A percentile compares a stretch with the other conserved stretches of the same genome.
Evolutionary conservation across 306 rosid genomes (phyloP).

Genomic region (Vigna mungo): DNA sequence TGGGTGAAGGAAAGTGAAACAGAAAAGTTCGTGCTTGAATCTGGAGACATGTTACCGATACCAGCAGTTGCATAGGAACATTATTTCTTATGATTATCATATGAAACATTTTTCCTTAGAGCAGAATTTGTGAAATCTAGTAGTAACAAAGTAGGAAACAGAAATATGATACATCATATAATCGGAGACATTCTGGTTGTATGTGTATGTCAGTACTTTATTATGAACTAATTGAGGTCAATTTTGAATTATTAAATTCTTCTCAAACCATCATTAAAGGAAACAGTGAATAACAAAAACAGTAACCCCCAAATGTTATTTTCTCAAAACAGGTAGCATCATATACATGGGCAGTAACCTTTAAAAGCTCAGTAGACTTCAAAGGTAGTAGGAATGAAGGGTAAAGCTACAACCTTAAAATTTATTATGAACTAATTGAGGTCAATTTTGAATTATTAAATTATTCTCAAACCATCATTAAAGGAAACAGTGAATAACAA

Average conservation of each 20-base stretch:
- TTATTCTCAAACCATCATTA: too few relatives aligned
- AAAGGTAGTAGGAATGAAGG: too few relatives aligned
- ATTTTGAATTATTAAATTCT: constrained; percentile 17
- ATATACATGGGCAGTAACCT: too few relatives aligned
- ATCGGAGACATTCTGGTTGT: background rate
- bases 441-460: too few relatives aligned
- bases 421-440: too few relatives aligned
- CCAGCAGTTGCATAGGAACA: background rate
- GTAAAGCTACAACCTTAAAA: too few relatives aligned
- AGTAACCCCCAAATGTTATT: background rate
- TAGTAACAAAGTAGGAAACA: background rate
- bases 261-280: constrained; percentile 4
- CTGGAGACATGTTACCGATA: too few relatives aligned
- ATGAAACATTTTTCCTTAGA: constrained; percentile 6
- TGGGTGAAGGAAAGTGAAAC: too few relatives aligned
- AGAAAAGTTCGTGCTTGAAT: too few relatives aligned
- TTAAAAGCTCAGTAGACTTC: too few relatives aligned
- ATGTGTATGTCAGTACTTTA: constrained; percentile 1
- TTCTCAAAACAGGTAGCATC: background rate
- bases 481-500: too few relatives aligned
- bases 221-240: constrained; percentile 9
- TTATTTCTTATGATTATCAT: constrained; percentile 11
- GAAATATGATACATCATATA: constrained; percentile 6
- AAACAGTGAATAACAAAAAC: constrained; percentile 11
- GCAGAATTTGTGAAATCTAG: constrained; percentile 8